These are phyloP conservation scores for Alternaria panax DNA, from an alignment of 2,329 filamentous ascomycete species.

Conservation along the genomic window DNA sequence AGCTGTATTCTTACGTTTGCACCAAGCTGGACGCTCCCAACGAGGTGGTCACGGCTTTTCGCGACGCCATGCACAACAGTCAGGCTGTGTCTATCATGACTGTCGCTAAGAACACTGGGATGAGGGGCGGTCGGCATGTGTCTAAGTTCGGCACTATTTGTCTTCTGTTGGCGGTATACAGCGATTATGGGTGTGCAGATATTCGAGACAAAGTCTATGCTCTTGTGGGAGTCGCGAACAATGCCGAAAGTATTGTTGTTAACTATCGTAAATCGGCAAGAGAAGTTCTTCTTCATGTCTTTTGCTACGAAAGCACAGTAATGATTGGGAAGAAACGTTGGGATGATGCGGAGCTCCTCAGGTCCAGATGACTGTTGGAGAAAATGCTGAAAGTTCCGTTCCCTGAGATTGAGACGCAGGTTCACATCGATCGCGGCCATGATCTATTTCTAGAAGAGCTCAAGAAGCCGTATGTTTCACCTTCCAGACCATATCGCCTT, in stretches of 20 bases:
- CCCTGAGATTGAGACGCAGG: background rate
- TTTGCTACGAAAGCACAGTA: background rate
- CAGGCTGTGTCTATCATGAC: background rate
- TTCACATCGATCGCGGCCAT: background rate
- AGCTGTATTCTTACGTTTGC: background rate
- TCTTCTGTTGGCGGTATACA: background rate
- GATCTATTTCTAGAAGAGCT: no score
- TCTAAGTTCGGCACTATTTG: background rate
- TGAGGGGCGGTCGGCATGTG: background rate
- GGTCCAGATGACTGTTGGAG: background rate
- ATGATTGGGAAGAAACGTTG: background rate
- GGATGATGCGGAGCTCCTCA: background rate
- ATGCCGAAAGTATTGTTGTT: background rate
- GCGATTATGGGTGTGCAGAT: background rate
- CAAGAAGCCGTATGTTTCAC: no score
- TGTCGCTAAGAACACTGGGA: no score
- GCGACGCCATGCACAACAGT: background rate
- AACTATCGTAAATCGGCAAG: background rate
- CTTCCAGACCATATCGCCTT: no score
- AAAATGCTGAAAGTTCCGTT: background rate
- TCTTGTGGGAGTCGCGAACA: background rate
- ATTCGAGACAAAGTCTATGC: background rate
- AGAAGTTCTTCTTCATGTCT: background rate
- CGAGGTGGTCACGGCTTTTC: background rate
- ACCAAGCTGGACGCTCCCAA: fast-evolving